Evolutionary conservation across 345 rosid genomes (phyloP).

Genomic region (Eucalyptus erythrocorys): DNA sequence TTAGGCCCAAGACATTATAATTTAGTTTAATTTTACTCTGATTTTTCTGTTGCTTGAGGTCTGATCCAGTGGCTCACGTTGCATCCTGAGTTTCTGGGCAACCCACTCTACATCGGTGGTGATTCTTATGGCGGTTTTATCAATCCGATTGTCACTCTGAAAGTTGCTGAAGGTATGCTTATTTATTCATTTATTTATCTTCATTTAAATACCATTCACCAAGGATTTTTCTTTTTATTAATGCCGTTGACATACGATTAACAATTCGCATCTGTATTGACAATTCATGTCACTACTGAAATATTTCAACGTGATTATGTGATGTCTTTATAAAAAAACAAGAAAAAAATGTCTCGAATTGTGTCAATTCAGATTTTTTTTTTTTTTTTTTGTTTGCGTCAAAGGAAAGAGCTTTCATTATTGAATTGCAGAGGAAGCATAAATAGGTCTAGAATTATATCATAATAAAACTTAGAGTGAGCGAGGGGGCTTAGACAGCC

Average conservation of each 20-base stretch:
- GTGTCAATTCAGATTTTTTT: not conserved
- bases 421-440: not conserved
- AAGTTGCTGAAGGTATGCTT: constrained; percentile 4
- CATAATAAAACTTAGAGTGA: no score
- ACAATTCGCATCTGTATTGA: not conserved
- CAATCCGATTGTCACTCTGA: constrained; percentile 3
- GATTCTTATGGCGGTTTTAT: constrained; percentile 18
- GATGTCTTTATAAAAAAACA: not conserved
- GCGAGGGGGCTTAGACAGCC: no score
- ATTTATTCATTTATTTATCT: not conserved
- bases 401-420: no score
- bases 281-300: not conserved
- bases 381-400: no score
- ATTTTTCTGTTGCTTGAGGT: not conserved
- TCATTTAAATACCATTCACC: not conserved
- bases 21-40: not conserved
- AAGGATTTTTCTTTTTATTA: not conserved
- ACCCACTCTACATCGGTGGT: constrained; percentile 16
- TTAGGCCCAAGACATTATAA: not conserved
- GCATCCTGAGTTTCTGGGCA: constrained; percentile 9
- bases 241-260: not conserved
- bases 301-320: not conserved
- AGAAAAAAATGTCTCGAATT: not conserved
- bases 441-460: not conserved
- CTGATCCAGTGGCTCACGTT: constrained; percentile 10